Evolutionary conservation across 495 filamentous ascomycete genomes (phyloP).

Genomic region (Lepraria neglecta): DNA sequence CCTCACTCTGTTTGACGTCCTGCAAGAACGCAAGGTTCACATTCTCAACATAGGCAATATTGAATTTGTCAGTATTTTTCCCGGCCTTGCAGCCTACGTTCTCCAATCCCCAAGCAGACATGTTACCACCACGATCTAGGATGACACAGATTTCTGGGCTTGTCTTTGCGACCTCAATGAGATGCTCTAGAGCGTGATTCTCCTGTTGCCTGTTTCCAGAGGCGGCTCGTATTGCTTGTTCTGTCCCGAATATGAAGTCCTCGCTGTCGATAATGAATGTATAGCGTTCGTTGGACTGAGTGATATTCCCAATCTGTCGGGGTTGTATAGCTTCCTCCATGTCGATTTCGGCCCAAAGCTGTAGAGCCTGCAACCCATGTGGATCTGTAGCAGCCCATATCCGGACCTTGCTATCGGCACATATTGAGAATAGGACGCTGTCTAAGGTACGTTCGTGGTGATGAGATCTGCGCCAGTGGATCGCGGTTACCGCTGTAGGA

Average conservation of each 20-base stretch:
- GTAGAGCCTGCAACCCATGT: slow-evolving; percentile 62
- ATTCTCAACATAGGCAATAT: slow-evolving; percentile 75
- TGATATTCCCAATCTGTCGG: slow-evolving; percentile 35
- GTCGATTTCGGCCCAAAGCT: slow-evolving; percentile 79
- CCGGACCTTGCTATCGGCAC: slow-evolving; percentile 73
- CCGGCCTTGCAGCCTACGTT: slow-evolving; percentile 71
- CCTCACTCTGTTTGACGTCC: slow-evolving; percentile 37
- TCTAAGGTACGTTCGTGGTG: slow-evolving; percentile 73
- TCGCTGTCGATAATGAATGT: slow-evolving; percentile 81
- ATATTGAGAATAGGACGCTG: slow-evolving; percentile 89
- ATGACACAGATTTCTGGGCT: slow-evolving; percentile 84
- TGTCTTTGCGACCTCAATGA: slow-evolving; percentile 79
- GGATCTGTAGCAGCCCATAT: slow-evolving; percentile 77
- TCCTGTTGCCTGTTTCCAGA: slow-evolving; percentile 52
- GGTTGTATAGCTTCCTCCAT: slow-evolving; percentile 67
- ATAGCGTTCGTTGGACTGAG: slow-evolving; percentile 49
- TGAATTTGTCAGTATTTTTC: slow-evolving; percentile 69
- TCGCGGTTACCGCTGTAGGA: slow-evolving; percentile 65
- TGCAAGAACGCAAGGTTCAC: slow-evolving; percentile 59
- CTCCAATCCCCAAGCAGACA: slow-evolving; percentile 94
- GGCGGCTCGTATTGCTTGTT: slow-evolving; percentile 61
- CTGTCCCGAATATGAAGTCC: slow-evolving; percentile 69
- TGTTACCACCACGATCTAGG: slow-evolving; percentile 73
- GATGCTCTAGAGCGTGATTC: slow-evolving; percentile 68
- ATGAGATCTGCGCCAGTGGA: slow-evolving; percentile 77